A percentile compares a stretch with the other conserved stretches of the same genome.
These are phyloP conservation scores for Fraxinus platypoda DNA, from an alignment of 305 asterid species.

Conservation along the genomic window DNA sequence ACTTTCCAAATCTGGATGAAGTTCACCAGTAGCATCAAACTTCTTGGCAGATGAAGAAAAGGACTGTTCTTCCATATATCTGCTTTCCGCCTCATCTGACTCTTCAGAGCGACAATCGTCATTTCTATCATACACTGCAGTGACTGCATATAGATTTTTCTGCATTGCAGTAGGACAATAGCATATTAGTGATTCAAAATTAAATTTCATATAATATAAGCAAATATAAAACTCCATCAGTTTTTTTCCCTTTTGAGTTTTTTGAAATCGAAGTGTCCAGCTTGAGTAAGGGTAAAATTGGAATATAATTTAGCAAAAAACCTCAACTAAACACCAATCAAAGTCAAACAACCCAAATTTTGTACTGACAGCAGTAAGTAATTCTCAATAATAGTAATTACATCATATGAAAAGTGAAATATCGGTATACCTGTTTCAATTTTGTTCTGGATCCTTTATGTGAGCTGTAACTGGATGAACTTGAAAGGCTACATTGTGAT, in stretches of 20 bases:
- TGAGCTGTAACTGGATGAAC: conserved; percentile 56
- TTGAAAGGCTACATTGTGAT: conserved; percentile 58
- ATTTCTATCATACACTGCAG: conserved; percentile 30
- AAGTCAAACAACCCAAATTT: background rate
- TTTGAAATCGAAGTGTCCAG: background rate
- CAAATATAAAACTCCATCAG: background rate
- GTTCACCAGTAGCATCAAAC: conserved; percentile 33
- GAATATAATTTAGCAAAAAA: background rate
- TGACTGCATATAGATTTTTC: conserved; percentile 40
- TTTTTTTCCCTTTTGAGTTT: background rate
- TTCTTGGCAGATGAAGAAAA: conserved; percentile 33
- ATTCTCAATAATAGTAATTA: background rate
- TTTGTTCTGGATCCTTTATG: conserved; percentile 38
- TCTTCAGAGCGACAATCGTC: conserved; percentile 61
- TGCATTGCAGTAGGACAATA: conserved; percentile 25
- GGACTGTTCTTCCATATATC: conserved; percentile 58
- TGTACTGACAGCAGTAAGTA: background rate
- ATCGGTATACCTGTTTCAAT: conserved; percentile 44
- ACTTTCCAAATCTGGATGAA: conserved; percentile 39
- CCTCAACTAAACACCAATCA: background rate
- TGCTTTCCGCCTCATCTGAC: conserved; percentile 89
- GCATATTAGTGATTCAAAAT: background rate
- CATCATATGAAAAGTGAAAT: background rate
- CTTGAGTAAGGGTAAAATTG: background rate
- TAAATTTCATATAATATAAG: background rate